A percentile compares a stretch with the other conserved stretches of the same genome.
phyloP scores from a whole-genome alignment of 169 alveolate species.

The Plasmodium vivax region DNA sequence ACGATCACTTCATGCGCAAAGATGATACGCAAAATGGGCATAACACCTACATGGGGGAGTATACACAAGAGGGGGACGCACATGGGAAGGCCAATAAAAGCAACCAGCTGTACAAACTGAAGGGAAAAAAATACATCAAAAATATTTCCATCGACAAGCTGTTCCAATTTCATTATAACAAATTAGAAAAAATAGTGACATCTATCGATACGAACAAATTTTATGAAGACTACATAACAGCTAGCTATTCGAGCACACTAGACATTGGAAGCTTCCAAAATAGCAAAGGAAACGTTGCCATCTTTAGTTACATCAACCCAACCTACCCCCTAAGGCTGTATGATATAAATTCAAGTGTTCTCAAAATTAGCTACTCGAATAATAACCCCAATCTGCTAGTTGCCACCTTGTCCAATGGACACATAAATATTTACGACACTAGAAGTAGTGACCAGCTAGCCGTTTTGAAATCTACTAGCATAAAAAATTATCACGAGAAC shows the following conservation, averaged over 20 bases:
- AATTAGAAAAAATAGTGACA: constrained; percentile 64
- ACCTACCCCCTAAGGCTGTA: constrained; percentile 45
- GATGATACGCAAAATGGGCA: neutral
- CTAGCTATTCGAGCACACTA: constrained; percentile 70
- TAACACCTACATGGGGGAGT: neutral
- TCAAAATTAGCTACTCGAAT: constrained; percentile 58
- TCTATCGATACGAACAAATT: constrained; percentile 70
- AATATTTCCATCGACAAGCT: constrained; percentile 56
- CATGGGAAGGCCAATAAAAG: neutral
- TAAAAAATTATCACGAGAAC: constrained; percentile 62
- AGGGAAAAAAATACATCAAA: constrained; percentile 43
- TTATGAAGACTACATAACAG: constrained; percentile 65
- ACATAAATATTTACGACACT: constrained; percentile 50
- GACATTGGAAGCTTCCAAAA: constrained; percentile 65
- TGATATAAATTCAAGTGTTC: constrained; percentile 62
- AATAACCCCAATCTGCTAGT: constrained; percentile 56
- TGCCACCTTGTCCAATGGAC: constrained; percentile 68
- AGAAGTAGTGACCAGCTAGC: constrained; percentile 28
- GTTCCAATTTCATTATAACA: constrained; percentile 63
- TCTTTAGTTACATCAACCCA: constrained; percentile 66
- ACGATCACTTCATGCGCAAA: neutral
- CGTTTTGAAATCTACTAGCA: constrained; percentile 40
- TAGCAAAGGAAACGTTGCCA: constrained; percentile 69
- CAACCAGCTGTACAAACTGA: constrained; percentile 4
- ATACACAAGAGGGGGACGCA: neutral